Conservation (phyloP, 1,284 basidiomycete species). For the Trichosporon asahii region DNA sequence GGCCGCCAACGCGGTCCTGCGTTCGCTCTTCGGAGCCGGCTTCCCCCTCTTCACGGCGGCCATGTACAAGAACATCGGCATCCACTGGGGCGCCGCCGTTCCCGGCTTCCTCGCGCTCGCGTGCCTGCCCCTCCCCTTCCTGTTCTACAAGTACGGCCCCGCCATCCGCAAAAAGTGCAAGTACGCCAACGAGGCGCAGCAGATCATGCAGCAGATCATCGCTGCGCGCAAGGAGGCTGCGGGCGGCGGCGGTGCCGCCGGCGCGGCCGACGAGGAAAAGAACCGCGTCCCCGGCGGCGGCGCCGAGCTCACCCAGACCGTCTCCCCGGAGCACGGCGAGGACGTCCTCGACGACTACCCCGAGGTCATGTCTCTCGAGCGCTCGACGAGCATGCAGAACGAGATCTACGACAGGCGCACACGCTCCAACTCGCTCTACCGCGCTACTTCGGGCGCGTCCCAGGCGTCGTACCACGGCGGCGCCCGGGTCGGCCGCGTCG, state of each 20-base stretch:
- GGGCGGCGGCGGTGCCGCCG: background rate
- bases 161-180: slow-evolving; percentile 60
- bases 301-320: background rate
- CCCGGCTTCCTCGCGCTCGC: slow-evolving; percentile 61
- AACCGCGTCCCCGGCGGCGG: background rate
- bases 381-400: slow-evolving; percentile 24
- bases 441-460: background rate
- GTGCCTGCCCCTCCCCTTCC: slow-evolving; percentile 59
- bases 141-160: slow-evolving; percentile 58
- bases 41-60: slow-evolving; percentile 60
- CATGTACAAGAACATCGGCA: slow-evolving; percentile 58
- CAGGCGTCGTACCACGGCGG: background rate
- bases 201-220: slow-evolving; percentile 42
- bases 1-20: slow-evolving; percentile 66
- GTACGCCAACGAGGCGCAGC: slow-evolving; percentile 45
- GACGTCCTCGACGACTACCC: slow-evolving; percentile 15
- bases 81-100: slow-evolving; percentile 64
- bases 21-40: slow-evolving; percentile 63
- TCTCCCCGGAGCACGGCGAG: slow-evolving; percentile 13
- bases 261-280: slow-evolving; percentile 25
- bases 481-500: background rate
- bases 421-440: slow-evolving; percentile 13
- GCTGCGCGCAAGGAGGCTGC: slow-evolving; percentile 31
- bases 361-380: slow-evolving; percentile 25
- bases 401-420: slow-evolving; percentile 17